phyloP scores from a whole-genome alignment of 2,329 filamentous ascomycete genomes.

The Meredithiella fracta region DNA sequence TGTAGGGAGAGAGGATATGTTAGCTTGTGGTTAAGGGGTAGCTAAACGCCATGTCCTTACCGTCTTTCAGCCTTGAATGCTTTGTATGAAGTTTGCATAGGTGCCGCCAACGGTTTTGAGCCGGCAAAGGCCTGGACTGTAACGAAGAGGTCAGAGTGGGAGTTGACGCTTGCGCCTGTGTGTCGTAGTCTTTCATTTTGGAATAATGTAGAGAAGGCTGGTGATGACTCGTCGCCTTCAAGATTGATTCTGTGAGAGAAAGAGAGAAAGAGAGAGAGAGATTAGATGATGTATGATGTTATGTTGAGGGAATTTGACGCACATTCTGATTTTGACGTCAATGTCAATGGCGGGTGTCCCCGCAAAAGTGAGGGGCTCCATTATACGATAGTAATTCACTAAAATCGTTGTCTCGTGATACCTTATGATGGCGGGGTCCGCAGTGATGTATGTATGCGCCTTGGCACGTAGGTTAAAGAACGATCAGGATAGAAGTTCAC shows the following conservation, averaged over 20 bases:
- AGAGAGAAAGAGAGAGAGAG: conserved; percentile 2
- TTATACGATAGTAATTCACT: conserved; percentile 24
- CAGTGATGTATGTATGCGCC: not conserved
- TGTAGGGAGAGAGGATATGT: conserved; percentile 20
- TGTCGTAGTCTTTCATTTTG: conserved; percentile 67
- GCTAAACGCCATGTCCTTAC: conserved; percentile 22
- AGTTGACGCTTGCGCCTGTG: conserved; percentile 66
- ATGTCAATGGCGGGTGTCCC: conserved; percentile 71
- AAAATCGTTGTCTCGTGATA: not conserved
- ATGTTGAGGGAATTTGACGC: conserved; percentile 17
- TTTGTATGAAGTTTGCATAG: conserved; percentile 84
- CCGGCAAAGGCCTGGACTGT: conserved; percentile 90
- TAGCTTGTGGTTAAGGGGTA: not conserved
- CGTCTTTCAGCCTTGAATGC: conserved; percentile 61
- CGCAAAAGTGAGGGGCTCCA: conserved; percentile 95
- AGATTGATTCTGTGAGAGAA: conserved; percentile 31
- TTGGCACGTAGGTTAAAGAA: no score
- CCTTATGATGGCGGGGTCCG: not conserved
- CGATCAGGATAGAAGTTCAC: no score
- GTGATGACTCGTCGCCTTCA: conserved; percentile 27
- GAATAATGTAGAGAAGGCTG: conserved; percentile 51
- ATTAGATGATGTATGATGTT: not conserved
- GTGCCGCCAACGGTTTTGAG: conserved; percentile 84
- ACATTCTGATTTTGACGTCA: conserved; percentile 52
- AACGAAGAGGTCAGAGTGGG: conserved; percentile 77